Evolutionary conservation across 352 stramenopile species (phyloP).

Genomic region (Halophytophthora batemanensis): DNA sequence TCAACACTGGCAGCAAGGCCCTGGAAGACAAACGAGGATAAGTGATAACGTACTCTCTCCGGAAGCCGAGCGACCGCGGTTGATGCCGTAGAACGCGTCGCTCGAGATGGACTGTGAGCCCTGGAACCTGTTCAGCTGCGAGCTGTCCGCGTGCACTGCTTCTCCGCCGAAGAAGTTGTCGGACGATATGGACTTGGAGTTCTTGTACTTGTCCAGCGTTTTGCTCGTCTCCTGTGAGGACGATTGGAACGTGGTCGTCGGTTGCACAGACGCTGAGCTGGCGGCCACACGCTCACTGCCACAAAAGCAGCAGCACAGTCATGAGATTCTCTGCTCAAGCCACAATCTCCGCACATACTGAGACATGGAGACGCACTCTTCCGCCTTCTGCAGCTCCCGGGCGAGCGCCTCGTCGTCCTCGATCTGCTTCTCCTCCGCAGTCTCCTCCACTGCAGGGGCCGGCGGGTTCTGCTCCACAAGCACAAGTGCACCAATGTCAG

Average conservation of each 20-base stretch:
- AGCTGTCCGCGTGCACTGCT: conserved; percentile 44
- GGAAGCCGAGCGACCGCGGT: conserved; percentile 54
- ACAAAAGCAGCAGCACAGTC: not conserved
- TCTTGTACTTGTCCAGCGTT: conserved; percentile 92
- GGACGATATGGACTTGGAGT: conserved; percentile 89
- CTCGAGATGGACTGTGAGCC: conserved; percentile 84
- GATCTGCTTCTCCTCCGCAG: conserved; percentile 69
- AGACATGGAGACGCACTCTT: conserved; percentile 49
- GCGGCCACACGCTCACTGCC: conserved; percentile 24
- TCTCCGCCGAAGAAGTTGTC: conserved; percentile 88
- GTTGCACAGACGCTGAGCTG: conserved; percentile 6
- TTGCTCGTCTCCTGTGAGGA: conserved; percentile 23
- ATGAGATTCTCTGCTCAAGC: not conserved
- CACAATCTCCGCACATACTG: not conserved
- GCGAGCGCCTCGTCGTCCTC: conserved; percentile 85
- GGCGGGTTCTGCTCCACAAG: conserved; percentile 56
- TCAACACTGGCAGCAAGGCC: not conserved
- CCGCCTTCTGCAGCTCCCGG: conserved; percentile 71
- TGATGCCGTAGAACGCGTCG: conserved; percentile 80
- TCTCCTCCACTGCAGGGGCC: conserved; percentile 25
- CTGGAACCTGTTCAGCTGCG: conserved; percentile 73
- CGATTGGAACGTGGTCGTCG: conserved; percentile 20
- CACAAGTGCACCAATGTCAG: not conserved
- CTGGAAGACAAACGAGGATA: conserved; percentile 2
- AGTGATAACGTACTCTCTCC: conserved; percentile 53